Base-by-base conservation (phyloP, 1,284 basidiomycete species). In the Testicularia cyperi region DNA sequence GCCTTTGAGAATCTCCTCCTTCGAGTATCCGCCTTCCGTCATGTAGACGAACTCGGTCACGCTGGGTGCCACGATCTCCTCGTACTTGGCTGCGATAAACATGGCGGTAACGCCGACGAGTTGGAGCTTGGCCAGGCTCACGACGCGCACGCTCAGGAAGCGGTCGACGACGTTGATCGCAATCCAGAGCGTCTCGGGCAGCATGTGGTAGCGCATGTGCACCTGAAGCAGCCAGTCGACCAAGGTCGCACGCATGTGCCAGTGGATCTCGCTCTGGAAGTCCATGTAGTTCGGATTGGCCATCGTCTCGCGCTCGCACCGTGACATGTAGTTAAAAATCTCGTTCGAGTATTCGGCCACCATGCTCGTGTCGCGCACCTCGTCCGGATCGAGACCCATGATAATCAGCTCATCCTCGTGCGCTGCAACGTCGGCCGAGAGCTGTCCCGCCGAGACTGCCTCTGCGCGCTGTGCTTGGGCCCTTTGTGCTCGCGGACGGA, bases 301-400 rank as follows among this genome's bases (percentile, higher is more conserved):
- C 91, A 99, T 92, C 69, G 87, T 84, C 37, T 85, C 82, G 58
- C 86, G 84, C 88, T 94, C 70, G 16, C 65, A 67, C 21, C 58
- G 22, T 9, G 36, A 82, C 95, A 99, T 98, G 79, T 98, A 97
- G 54, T 84, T 82, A 72, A 98, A 98, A 75, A 99, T 98, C 53
- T 98, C 94, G 22, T 92, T 89, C 20, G 92, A 84, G 75, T 99
- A 99, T 78, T 99, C 95, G 34, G 92, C 91, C 18, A 95, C 92
- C 94, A 99, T 96, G 9, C 90, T 91, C 20, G 88, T 88, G 79
- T 99, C 95, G 65, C 85, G 85, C 72, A 86, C 82, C 73, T 96
- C 92, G 19, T 75, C 74, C 1, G 70, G 65, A 32, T 76, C 74
- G 26, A 76, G 60, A 3, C 74, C 74, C 63, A 75, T 70, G 26